These are phyloP conservation scores for Sindora glabra DNA, from an alignment of 306 rosid species.

Conservation along the genomic window DNA sequence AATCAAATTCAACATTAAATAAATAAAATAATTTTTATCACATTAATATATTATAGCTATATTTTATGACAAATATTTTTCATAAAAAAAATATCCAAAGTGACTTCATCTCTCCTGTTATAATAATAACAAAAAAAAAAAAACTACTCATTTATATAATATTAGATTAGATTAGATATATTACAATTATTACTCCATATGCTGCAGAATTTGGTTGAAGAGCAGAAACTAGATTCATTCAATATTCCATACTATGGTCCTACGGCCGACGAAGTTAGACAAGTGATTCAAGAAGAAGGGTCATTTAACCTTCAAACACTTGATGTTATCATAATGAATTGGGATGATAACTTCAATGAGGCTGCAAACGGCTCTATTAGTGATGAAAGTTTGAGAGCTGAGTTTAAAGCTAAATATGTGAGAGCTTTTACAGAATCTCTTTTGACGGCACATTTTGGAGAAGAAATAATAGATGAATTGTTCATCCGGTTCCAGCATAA, in stretches of 20 bases:
- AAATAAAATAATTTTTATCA: too few relatives aligned
- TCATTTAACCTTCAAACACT: conserved; percentile 20
- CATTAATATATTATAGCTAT: too few relatives aligned
- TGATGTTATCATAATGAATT: neutral
- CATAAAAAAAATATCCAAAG: too few relatives aligned
- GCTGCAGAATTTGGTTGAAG: conserved; percentile 17
- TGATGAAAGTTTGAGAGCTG: neutral
- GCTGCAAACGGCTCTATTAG: neutral
- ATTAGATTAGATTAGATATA: neutral
- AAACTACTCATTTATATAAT: neutral
- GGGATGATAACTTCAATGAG: conserved; percentile 18
- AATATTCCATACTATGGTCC: conserved; percentile 35
- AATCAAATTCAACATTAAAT: too few relatives aligned
- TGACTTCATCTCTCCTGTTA: too few relatives aligned
- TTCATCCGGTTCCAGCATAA: conserved; percentile 19
- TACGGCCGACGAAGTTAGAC: conserved; percentile 17
- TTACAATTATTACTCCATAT: neutral
- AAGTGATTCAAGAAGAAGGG: conserved; percentile 34
- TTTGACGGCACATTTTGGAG: conserved; percentile 31
- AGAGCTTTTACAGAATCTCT: conserved; percentile 39
- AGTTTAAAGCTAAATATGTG: conserved; percentile 6
- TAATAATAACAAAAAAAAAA: neutral
- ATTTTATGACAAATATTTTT: too few relatives aligned
- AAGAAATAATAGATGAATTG: conserved; percentile 28
- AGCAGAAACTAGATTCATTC: conserved; percentile 21